Base-by-base conservation (phyloP, 2,329 filamentous ascomycete species). In the Fusarium globosum region DNA sequence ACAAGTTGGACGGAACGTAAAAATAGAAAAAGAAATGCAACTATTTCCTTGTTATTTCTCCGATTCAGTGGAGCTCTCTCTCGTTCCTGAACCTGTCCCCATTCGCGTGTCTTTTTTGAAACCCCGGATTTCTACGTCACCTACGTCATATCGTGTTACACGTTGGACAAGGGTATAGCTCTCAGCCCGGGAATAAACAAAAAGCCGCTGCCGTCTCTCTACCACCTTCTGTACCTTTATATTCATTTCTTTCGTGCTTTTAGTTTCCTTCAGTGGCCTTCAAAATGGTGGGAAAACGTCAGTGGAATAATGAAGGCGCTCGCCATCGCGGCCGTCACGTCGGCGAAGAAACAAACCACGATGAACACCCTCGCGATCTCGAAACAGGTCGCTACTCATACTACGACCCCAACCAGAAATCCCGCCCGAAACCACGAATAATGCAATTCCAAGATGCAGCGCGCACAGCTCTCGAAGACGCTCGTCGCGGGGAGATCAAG, bases 401-500 rank as follows among this genome's bases (percentile, higher is more conserved):
- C 33, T 59, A 73, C 15, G 42, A 57, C 13, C 30, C 35, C 15
- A 56, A 28, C 11, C 33, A 69, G 4, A 21, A 61, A 14, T 60
- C 42, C 23, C 55, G 76, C 23, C 68, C 46, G 2, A 73, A 35
- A 20, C 77, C 77, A 1, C 75, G 75, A 8, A 71, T 77, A 23
- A 53, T 73, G 18, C 88, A 93, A 71, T 81, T 81, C 60, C 78
- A 73, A 21, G 79, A 81, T n/a, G 77, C 74, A 10, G 79, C 78
- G 6, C 67, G 71, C 6, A 79, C 78, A 10, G 80, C 78, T 8
- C 71, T 80, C 21, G 79, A 81, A 11, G 80, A 81, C 21, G 74
- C 76, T 13, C 76, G 80, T 2, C 76, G 79, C 14, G 76, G 74
- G 3, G 78, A 80, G 65, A 79, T 81, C 39, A 81, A 81, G 43